phyloP scores from a whole-genome alignment of 768 basidiomycete species.

The Leccinum boreale region DNA sequence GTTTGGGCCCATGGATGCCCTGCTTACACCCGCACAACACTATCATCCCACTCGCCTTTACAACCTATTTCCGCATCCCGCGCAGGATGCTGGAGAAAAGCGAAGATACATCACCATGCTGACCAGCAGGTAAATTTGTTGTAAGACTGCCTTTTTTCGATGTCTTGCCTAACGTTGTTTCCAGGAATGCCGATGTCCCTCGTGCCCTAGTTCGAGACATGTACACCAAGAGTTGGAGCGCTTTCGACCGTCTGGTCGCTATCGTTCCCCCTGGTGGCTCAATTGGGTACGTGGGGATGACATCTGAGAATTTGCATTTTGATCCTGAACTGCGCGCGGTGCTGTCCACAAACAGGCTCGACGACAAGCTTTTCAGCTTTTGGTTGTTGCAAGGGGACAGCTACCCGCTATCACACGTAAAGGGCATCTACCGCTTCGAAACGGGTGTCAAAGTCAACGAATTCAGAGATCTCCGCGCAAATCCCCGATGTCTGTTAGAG shows the following conservation, averaged over 20 bases:
- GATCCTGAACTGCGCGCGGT: background rate
- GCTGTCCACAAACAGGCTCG: conserved; percentile 49
- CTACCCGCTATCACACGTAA: conserved; percentile 72
- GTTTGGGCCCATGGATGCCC: conserved; percentile 77
- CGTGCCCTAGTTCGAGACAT: conserved; percentile 82
- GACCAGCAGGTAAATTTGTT: conserved; percentile 55
- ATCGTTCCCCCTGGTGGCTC: conserved; percentile 90
- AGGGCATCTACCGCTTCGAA: conserved; percentile 86
- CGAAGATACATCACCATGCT: conserved; percentile 71
- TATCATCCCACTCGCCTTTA: conserved; percentile 75
- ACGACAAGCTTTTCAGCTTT: conserved; percentile 89
- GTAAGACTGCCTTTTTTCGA: background rate
- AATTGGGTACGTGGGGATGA: conserved; percentile 62
- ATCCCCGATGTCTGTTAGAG: conserved; percentile 83
- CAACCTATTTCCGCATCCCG: conserved; percentile 76
- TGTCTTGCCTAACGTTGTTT: conserved; percentile 1
- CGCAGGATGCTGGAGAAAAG: conserved; percentile 71
- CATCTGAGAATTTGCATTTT: conserved; percentile 1
- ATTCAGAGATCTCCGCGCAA: conserved; percentile 84
- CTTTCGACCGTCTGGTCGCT: conserved; percentile 82
- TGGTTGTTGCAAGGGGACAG: conserved; percentile 82
- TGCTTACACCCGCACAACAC: conserved; percentile 73
- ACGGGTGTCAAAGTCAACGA: conserved; percentile 85
- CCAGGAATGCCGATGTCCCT: conserved; percentile 80
- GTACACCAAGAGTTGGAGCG: conserved; percentile 93